Evolutionary conservation across 345 rosid genomes (phyloP), one percentile per base, ranked within the genome.

Genomic region (Pelargonium nanum): DNA sequence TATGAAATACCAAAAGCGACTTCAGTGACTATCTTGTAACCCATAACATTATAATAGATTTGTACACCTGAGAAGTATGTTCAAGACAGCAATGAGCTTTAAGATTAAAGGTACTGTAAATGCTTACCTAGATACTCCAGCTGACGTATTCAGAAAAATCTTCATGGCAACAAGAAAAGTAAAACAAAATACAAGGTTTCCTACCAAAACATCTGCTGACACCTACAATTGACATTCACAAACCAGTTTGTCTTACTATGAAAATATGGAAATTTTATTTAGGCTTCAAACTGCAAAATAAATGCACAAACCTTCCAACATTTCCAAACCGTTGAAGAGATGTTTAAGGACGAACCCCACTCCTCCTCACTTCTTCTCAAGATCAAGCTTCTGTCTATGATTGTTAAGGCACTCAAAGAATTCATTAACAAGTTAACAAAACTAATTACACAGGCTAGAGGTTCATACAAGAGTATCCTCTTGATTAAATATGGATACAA

Each of bases 301-400:
- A 10, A 55, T 25, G 19, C 63, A 13, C 66, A 61, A 22, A 86
- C 89, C 85, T 77, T 75, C 64, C 61, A 57, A 56, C 57, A 70
- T 22, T 59, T 72, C 76, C 71, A 77, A 63, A 62, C 26, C 16
- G 65, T 54, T 1, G 73, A 80, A 63, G 73, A 58, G 44, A 68
- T 67, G 65, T 76, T 77, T 65, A 70, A 45, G 17, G 87, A 77
- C 30, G 75, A 65, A 50, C 62, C 70, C 61, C 78, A 72, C 59
- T 72, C 82, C 30, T 74, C 81, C 66, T 56, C 68, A 24, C 67
- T 74, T 67, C 56, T 75, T 69, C 25, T 57, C 69, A 86, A 58
- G 32, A 85, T 68, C 60, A 83, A 61, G 68, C 77, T 77, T 76
- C 85, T 79, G 67, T 85, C 96, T 89, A 68, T 55, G 58, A 62